These are phyloP conservation scores for Colletotrichum truncatum DNA, from an alignment of 2,329 filamentous ascomycete species.

Conservation along the genomic window DNA sequence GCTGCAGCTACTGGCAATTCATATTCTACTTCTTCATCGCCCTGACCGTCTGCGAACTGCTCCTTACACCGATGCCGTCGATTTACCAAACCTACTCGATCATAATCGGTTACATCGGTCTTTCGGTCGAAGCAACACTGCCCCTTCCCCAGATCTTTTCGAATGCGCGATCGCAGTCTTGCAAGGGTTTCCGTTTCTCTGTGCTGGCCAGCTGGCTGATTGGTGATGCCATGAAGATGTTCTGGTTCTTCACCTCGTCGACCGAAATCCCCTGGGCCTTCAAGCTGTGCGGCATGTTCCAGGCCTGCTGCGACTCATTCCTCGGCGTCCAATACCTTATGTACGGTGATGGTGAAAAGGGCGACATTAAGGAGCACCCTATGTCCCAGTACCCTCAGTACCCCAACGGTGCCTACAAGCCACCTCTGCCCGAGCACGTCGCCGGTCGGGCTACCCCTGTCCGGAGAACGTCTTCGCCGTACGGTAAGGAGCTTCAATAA, in stretches of 20 bases:
- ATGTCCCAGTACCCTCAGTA: conserved; percentile 41
- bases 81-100: conserved; percentile 74
- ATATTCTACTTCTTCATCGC: conserved; percentile 71
- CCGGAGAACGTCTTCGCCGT: conserved; percentile 43
- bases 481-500: conserved; percentile 35
- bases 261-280: conserved; percentile 80
- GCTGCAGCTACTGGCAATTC: conserved; percentile 78
- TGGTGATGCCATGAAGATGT: conserved; percentile 88
- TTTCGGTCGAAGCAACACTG: conserved; percentile 82
- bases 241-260: conserved; percentile 80
- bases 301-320: conserved; percentile 79
- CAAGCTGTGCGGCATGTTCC: conserved; percentile 84
- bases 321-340: conserved; percentile 79
- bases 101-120: conserved; percentile 77
- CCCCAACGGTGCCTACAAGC: conserved; percentile 40
- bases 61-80: conserved; percentile 66
- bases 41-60: conserved; percentile 71
- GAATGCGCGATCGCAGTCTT: conserved; percentile 74
- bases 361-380: conserved; percentile 47
- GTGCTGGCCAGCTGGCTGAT: conserved; percentile 82
- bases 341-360: conserved; percentile 65
- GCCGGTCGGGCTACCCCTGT: conserved; percentile 48
- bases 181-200: conserved; percentile 80
- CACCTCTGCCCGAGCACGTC: conserved; percentile 40
- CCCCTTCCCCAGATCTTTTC: conserved; percentile 81